These are phyloP conservation scores for Stentor coeruleus DNA, from an alignment of 73 alveolate species.

Conservation along the genomic window DNA sequence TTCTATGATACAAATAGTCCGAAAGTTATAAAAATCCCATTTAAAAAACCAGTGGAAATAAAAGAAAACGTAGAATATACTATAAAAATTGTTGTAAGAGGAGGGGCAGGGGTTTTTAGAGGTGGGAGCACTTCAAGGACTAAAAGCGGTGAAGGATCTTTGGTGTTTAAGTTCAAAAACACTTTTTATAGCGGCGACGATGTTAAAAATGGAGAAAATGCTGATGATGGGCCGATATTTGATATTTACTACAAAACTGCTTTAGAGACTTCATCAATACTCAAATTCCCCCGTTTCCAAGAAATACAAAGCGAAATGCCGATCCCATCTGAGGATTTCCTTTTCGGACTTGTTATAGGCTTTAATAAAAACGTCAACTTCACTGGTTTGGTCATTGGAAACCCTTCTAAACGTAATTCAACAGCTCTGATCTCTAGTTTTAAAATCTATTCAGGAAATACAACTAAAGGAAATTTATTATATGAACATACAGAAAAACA, in stretches of 20 bases:
- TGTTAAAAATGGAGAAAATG: constrained; percentile 25
- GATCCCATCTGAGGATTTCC: background rate
- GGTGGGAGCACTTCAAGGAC: constrained; percentile 22
- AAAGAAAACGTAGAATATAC: background rate
- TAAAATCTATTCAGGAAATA: background rate
- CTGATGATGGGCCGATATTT: constrained; percentile 15
- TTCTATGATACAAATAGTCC: background rate
- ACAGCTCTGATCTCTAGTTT: background rate
- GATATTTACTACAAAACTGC: constrained; percentile 12
- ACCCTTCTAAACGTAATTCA: background rate
- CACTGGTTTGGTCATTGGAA: background rate
- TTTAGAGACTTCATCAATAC: background rate
- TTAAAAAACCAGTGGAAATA: constrained; percentile 16
- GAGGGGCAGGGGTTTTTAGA: constrained; percentile 19
- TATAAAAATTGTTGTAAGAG: background rate
- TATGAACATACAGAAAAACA: background rate
- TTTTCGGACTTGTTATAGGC: background rate
- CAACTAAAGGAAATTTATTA: background rate
- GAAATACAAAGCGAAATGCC: background rate
- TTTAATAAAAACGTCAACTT: background rate
- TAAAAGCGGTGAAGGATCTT: background rate
- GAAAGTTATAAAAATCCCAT: constrained; percentile 6
- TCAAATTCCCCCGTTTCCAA: background rate
- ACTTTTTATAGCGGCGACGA: constrained; percentile 10
- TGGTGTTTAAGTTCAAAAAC: constrained; percentile 13